These are phyloP conservation scores for Spencermartinsiella europaea DNA, from an alignment of 805 yeast genomes.

Conservation along the genomic window DNA sequence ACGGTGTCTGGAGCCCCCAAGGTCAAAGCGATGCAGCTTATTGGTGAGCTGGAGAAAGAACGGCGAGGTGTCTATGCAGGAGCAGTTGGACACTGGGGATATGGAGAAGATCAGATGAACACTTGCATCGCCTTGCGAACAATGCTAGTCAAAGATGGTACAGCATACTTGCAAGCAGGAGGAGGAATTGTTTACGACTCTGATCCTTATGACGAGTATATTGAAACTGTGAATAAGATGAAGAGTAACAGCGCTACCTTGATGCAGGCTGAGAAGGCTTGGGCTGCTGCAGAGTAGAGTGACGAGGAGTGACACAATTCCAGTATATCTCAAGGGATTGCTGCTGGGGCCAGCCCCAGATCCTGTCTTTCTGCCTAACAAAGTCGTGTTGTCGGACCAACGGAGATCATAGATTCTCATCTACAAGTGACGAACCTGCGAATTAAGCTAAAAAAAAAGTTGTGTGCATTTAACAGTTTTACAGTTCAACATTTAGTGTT, in stretches of 20 bases:
- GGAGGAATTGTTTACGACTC: conserved; percentile 97
- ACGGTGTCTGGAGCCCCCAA: conserved; percentile 99
- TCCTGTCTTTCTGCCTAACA: background rate
- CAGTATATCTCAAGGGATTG: too few relatives aligned
- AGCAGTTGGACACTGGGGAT: conserved; percentile 98
- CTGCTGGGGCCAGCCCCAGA: too few relatives aligned
- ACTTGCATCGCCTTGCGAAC: conserved; percentile 97
- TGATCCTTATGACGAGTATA: conserved; percentile 90
- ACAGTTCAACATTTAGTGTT: too few relatives aligned
- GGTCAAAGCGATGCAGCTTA: conserved; percentile 92
- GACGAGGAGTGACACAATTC: too few relatives aligned
- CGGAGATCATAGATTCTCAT: too few relatives aligned
- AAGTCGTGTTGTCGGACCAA: background rate
- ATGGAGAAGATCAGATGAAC: conserved; percentile 91
- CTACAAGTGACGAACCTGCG: background rate
- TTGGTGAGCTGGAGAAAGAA: conserved; percentile 83
- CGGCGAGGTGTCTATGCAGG: conserved; percentile 98
- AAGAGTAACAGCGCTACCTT: conserved; percentile 85
- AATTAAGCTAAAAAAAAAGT: background rate
- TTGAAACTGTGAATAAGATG: conserved; percentile 97
- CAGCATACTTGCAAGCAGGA: conserved; percentile 95
- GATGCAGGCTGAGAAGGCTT: conserved; percentile 76
- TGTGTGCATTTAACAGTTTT: background rate
- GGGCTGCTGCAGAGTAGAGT: conserved; percentile 15
- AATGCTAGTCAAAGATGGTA: conserved; percentile 88